Percentiles rank a stretch among this genome's conserved stretches.
These are phyloP conservation scores for Tarenaya hassleriana DNA, from an alignment of 345 rosid species.

Conservation along the genomic window DNA sequence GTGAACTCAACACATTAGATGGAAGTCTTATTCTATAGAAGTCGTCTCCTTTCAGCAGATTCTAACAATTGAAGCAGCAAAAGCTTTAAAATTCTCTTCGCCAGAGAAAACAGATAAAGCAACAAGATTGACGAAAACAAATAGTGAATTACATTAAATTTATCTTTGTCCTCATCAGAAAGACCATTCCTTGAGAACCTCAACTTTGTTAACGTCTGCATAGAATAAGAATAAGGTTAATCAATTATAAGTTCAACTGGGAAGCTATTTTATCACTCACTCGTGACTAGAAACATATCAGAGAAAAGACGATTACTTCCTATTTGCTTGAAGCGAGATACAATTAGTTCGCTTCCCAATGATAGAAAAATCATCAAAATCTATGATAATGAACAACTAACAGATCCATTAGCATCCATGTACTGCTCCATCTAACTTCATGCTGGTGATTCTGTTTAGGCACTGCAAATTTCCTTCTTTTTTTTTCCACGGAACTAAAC, in stretches of 20 bases:
- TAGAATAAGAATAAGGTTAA: conserved; percentile 13
- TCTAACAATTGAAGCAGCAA: conserved; percentile 39
- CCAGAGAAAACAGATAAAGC: background rate
- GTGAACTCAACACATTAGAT: conserved; percentile 70
- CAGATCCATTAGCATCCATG: no score
- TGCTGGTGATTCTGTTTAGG: no score
- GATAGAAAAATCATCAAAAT: no score
- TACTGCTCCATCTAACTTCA: no score
- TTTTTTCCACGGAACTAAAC: no score
- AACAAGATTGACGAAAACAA: background rate
- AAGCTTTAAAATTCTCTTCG: conserved; percentile 5
- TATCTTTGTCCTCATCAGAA: conserved; percentile 55
- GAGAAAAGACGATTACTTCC: background rate
- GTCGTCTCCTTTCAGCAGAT: conserved; percentile 64
- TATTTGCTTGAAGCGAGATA: no score
- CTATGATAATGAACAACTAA: no score
- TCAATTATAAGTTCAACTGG: background rate
- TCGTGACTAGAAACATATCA: background rate
- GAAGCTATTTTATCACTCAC: background rate
- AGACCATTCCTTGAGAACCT: conserved; percentile 71
- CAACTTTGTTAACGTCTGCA: conserved; percentile 83
- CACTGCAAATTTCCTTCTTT: no score
- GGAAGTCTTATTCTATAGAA: conserved; percentile 86
- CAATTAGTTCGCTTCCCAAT: no score
- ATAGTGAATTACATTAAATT: conserved; percentile 43